Conservation (phyloP, 129 eudicot genomes). For the Flaveria sonorensis region DNA sequence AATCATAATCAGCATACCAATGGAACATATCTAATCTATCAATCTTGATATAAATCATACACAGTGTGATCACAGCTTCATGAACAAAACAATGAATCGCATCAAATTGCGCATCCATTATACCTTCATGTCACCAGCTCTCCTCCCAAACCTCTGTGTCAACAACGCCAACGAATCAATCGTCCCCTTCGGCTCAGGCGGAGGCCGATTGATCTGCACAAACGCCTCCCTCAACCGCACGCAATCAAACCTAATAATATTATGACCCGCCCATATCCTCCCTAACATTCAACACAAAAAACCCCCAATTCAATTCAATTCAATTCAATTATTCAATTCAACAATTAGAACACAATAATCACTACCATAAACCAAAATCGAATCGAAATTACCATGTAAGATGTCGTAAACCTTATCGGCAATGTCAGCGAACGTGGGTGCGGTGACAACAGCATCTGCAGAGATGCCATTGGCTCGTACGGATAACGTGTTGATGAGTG, state of each 20-base stretch:
- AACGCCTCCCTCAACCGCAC: conserved; percentile 79
- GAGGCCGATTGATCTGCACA: conserved; percentile 66
- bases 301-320: conserved; percentile 4
- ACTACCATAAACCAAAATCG: neutral
- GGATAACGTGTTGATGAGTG: conserved; percentile 53
- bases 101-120: neutral
- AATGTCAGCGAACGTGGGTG: conserved; percentile 66
- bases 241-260: conserved; percentile 91
- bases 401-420: conserved; percentile 80
- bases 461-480: conserved; percentile 77
- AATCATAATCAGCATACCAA: conserved; percentile 24
- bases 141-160: conserved; percentile 90
- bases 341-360: neutral
- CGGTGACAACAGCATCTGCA: conserved; percentile 56
- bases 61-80: neutral
- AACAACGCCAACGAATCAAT: conserved; percentile 86
- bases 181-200: conserved; percentile 89
- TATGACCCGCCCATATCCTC: conserved; percentile 99
- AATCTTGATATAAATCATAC: neutral
- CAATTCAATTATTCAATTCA: conserved; percentile 7
- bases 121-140: conserved; percentile 99
- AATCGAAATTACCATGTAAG: conserved; percentile 57
- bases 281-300: conserved; percentile 44
- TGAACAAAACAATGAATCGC: neutral
- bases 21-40: neutral